These are phyloP conservation scores for Russula foetens DNA, from an alignment of 768 basidiomycete species.

Conservation along the genomic window DNA sequence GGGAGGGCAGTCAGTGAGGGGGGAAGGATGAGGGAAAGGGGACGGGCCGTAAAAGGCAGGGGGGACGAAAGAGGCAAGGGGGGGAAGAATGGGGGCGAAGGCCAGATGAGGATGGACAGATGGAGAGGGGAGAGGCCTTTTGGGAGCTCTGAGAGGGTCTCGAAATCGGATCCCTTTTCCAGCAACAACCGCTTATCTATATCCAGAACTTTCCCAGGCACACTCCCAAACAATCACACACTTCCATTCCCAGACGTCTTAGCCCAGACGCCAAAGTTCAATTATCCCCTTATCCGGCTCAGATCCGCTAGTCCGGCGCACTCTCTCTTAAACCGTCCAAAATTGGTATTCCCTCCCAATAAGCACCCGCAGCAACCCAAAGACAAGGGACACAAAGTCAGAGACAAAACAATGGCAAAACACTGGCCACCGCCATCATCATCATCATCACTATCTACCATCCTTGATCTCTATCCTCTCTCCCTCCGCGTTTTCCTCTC, in stretches of 20 bases:
- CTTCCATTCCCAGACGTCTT: conserved; percentile 19
- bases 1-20: background rate
- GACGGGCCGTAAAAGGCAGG: conserved; percentile 22
- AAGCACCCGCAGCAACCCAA: conserved; percentile 3
- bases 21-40: background rate
- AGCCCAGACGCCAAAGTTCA: conserved; percentile 19
- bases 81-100: conserved; percentile 17
- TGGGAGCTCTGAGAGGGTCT: conserved; percentile 20
- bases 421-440: background rate
- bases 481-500: background rate
- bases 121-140: conserved; percentile 18
- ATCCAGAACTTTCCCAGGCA: conserved; percentile 24
- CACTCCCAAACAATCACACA: conserved; percentile 20
- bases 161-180: conserved; percentile 22
- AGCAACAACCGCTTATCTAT: conserved; percentile 24
- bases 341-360: conserved; percentile 5
- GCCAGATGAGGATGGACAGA: conserved; percentile 16
- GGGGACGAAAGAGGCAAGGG: conserved; percentile 22
- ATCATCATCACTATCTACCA: conserved; percentile 8
- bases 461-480: background rate
- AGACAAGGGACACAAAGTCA: background rate
- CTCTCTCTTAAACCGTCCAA: conserved; percentile 2
- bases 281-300: conserved; percentile 19
- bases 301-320: conserved; percentile 6
- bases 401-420: background rate